Conservation (phyloP, 805 yeast species). For the Metschnikowia vanudenii region DNA sequence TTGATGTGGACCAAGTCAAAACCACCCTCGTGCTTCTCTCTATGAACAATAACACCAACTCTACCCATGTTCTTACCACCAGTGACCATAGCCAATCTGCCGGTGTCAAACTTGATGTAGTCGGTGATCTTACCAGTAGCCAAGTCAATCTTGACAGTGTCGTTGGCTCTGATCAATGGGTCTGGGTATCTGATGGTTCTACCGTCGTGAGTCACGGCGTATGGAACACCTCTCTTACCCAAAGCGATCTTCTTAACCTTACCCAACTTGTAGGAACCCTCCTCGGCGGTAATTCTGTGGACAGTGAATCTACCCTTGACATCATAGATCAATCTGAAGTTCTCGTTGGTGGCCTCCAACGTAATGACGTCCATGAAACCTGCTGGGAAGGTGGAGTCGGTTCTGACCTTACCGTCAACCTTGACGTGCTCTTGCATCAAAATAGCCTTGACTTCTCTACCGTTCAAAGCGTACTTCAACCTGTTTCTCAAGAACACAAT, state of each 20-base stretch:
- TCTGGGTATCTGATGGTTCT: constrained; percentile 99
- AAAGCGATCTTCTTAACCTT: constrained; percentile 97
- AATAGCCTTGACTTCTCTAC: constrained; percentile 98
- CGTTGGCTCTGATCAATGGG: constrained; percentile 94
- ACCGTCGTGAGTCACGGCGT: constrained; percentile 99
- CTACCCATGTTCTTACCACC: constrained; percentile 99
- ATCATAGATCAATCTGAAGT: constrained; percentile 98
- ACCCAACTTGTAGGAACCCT: constrained; percentile 96
- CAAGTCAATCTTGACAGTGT: constrained; percentile 95
- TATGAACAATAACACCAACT: constrained; percentile 93
- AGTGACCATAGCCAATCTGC: constrained; percentile 84
- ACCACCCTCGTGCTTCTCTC: constrained; percentile 98
- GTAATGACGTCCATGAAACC: constrained; percentile 99
- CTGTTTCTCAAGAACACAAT: constrained; percentile 97
- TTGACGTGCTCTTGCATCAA: constrained; percentile 97
- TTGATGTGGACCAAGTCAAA: constrained; percentile 96
- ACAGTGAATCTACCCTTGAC: constrained; percentile 99
- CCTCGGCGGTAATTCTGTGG: constrained; percentile 99
- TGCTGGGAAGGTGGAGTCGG: constrained; percentile 98
- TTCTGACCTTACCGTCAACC: constrained; percentile 99
- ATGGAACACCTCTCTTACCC: constrained; percentile 98
- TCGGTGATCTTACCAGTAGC: constrained; percentile 93
- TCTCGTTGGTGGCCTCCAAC: constrained; percentile 97
- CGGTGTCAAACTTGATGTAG: constrained; percentile 89
- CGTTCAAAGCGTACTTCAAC: constrained; percentile 97